These are phyloP conservation scores for Erythrophleum ivorense DNA, from an alignment of 331 rosid genomes.

Conservation along the genomic window DNA sequence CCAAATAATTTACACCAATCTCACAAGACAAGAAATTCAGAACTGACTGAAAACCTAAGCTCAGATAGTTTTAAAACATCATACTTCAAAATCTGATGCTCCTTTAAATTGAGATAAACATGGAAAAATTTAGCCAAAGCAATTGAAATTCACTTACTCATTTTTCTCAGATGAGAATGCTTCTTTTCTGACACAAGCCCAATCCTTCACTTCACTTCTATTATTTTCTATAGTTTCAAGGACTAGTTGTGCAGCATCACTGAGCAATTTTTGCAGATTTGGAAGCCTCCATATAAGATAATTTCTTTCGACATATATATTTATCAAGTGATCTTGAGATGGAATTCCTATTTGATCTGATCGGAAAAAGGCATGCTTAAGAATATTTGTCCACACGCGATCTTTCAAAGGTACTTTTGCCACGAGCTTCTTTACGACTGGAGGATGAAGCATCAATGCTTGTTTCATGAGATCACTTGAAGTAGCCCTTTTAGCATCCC, in stretches of 20 bases:
- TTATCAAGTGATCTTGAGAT: slow-evolving; percentile 86
- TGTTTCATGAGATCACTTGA: slow-evolving; percentile 89
- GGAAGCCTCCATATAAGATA: slow-evolving; percentile 95
- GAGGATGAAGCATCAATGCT: slow-evolving; percentile 97
- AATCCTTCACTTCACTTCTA: slow-evolving; percentile 67
- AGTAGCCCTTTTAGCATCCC: slow-evolving; percentile 58
- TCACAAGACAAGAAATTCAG: slow-evolving; percentile 20
- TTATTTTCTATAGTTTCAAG: slow-evolving; percentile 66
- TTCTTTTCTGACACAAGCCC: slow-evolving; percentile 93
- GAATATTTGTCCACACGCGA: slow-evolving; percentile 68
- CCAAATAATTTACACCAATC: slow-evolving; percentile 21
- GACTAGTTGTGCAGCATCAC: slow-evolving; percentile 70
- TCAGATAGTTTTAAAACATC: slow-evolving; percentile 16
- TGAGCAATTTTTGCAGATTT: slow-evolving; percentile 76
- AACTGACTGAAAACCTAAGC: background rate
- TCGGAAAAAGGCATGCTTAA: slow-evolving; percentile 68
- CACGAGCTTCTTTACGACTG: slow-evolving; percentile 78
- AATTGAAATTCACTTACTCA: slow-evolving; percentile 62
- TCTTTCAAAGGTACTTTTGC: slow-evolving; percentile 93
- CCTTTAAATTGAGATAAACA: slow-evolving; percentile 9
- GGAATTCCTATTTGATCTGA: slow-evolving; percentile 71
- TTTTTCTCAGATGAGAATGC: slow-evolving; percentile 90
- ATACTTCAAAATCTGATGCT: slow-evolving; percentile 5
- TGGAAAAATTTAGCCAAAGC: slow-evolving; percentile 26
- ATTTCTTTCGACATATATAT: slow-evolving; percentile 83